Evolutionary conservation across 2,329 filamentous ascomycete species (phyloP).

Genomic region (Colletotrichum gloeosporioides): DNA sequence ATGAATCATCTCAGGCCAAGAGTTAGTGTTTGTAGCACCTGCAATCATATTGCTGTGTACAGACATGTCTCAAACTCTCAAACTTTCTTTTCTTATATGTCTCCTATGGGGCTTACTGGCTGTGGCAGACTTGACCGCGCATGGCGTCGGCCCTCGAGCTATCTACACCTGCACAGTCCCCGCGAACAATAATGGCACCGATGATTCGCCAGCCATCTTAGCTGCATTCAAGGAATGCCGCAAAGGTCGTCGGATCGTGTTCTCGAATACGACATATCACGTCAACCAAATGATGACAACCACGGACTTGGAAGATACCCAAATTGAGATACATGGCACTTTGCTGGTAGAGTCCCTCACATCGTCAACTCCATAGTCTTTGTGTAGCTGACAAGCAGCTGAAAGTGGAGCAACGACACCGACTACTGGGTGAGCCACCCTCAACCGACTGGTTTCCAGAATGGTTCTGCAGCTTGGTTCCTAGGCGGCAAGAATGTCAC

Average conservation of each 20-base stretch:
- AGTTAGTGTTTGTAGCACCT: rapidly evolving
- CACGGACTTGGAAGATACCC: background rate
- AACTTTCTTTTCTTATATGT: rapidly evolving
- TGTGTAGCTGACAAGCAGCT: background rate
- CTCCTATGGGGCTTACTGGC: background rate
- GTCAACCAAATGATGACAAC: background rate
- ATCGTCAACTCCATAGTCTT: background rate
- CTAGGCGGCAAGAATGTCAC: background rate
- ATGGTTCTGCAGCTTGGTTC: background rate
- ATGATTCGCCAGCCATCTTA: background rate
- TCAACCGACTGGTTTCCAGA: background rate
- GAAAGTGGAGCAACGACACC: background rate
- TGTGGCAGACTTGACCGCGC: background rate
- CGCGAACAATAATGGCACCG: background rate
- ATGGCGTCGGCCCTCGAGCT: background rate
- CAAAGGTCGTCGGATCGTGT: background rate
- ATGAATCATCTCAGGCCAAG: background rate
- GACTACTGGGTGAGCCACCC: background rate
- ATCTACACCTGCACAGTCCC: background rate
- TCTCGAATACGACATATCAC: background rate
- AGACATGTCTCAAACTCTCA: background rate
- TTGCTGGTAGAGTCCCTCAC: background rate
- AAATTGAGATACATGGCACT: background rate
- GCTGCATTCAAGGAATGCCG: background rate
- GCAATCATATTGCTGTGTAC: rapidly evolving